A percentile compares a stretch with the other conserved stretches of the same genome.
Evolutionary conservation across 2,329 filamentous ascomycete species (phyloP).

Genomic region (Xylariales sp.): DNA sequence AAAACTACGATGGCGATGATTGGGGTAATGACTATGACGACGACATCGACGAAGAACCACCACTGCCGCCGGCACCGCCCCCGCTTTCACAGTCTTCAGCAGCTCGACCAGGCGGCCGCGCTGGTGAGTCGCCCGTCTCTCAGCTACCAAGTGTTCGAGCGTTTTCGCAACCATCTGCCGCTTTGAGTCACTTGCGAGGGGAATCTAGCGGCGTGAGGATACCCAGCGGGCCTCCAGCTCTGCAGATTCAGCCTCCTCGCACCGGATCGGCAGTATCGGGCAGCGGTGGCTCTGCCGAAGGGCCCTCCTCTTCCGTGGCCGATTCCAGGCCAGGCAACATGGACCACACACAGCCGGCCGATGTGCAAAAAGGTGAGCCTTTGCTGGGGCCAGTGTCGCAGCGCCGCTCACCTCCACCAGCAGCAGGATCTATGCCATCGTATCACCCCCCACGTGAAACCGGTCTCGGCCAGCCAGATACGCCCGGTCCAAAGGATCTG

Average conservation of each 20-base stretch:
- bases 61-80: constrained; percentile 39
- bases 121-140: too few species aligned
- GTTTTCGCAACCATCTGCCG: constrained; percentile 18
- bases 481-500: constrained; percentile 18
- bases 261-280: too few species aligned
- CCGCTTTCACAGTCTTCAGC: too few species aligned
- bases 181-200: constrained; percentile 11
- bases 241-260: constrained; percentile 29
- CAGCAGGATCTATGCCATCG: constrained; percentile 25
- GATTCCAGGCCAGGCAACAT: too few species aligned
- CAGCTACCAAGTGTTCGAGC: too few species aligned
- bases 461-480: constrained; percentile 48
- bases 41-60: constrained; percentile 54
- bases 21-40: constrained; percentile 75
- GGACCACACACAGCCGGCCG: too few species aligned
- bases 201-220: constrained; percentile 15
- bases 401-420: constrained; percentile 15
- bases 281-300: too few species aligned
- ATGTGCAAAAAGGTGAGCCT: too few species aligned
- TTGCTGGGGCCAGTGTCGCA: constrained; percentile 12
- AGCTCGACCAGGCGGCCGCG: too few species aligned
- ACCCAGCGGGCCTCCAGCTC: constrained; percentile 21
- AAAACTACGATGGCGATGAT: constrained; percentile 88
- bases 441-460: constrained; percentile 58
- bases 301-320: too few species aligned